Evolutionary conservation across 2,329 filamentous ascomycete species (phyloP).

Genomic region (Rugonectria rugulosa): DNA sequence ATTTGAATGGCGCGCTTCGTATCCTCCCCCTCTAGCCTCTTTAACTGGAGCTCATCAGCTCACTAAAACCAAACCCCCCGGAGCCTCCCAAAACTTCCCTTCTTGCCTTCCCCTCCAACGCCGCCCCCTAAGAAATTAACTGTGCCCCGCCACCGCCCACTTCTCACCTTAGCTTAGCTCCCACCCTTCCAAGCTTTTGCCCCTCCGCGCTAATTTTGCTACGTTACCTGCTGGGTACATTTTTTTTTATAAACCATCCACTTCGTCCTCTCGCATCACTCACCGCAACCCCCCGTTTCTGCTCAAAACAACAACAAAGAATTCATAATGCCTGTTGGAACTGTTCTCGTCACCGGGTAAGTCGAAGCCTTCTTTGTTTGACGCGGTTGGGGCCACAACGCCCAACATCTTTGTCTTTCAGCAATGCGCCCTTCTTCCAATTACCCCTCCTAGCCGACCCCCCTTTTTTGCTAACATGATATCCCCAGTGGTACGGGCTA

Average conservation of each 20-base stretch:
- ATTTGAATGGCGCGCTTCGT: not conserved
- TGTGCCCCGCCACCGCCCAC: conserved; percentile 14
- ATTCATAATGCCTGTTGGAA: conserved; percentile 77
- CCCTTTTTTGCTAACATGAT: conserved; percentile 32
- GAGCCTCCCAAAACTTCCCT: not conserved
- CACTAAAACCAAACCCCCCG: not conserved
- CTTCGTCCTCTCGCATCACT: conserved; percentile 14
- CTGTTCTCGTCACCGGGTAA: conserved; percentile 91
- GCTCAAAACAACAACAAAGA: conserved; percentile 30
- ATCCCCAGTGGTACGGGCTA: conserved; percentile 88
- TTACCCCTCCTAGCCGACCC: not conserved
- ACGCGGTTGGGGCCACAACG: not conserved
- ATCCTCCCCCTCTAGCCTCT: too few species aligned
- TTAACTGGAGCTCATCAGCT: conserved; percentile 8
- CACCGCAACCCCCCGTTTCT: conserved; percentile 29
- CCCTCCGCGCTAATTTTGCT: conserved; percentile 8
- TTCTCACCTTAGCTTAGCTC: not conserved
- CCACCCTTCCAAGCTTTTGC: not conserved
- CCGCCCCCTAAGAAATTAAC: not conserved
- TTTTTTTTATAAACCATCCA: conserved; percentile 15
- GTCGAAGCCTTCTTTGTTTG: conserved; percentile 30
- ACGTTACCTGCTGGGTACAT: too few species aligned
- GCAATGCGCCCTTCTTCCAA: conserved; percentile 21
- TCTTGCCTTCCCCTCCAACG: not conserved
- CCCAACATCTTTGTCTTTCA: conserved; percentile 6